Percentiles rank a stretch among this genome's conserved stretches.
phyloP scores from a whole-genome alignment of 2,329 filamentous ascomycete genomes.

The Beauveria scarabaeidicola region DNA sequence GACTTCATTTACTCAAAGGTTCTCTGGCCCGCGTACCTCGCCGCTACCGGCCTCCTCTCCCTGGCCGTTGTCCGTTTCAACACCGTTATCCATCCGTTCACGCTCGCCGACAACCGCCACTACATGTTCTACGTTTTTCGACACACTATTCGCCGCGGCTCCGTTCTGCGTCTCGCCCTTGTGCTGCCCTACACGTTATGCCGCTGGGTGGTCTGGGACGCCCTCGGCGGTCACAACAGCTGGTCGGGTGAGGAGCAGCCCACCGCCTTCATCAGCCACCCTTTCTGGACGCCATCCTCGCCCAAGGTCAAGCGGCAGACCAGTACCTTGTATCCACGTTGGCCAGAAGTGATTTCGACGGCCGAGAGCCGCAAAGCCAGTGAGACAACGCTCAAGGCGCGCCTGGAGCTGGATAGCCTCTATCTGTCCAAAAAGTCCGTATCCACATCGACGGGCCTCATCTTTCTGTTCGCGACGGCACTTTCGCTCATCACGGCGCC shows the following conservation, averaged over 20 bases:
- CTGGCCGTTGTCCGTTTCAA: conserved; percentile 61
- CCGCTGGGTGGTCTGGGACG: conserved; percentile 58
- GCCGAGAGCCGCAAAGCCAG: neutral
- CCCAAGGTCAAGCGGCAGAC: neutral
- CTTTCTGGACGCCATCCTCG: conserved; percentile 17
- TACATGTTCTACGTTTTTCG: conserved; percentile 97
- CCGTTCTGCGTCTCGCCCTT: conserved; percentile 56
- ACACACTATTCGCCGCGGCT: conserved; percentile 61
- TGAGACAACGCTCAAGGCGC: conserved; percentile 14
- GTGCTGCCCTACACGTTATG: conserved; percentile 62
- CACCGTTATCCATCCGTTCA: conserved; percentile 93
- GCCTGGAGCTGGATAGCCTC: conserved; percentile 19
- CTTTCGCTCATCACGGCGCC: conserved; percentile 81
- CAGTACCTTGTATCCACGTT: conserved; percentile 3
- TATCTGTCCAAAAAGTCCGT: conserved; percentile 24
- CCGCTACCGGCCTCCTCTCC: conserved; percentile 28
- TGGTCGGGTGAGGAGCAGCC: conserved; percentile 12
- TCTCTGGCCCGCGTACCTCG: conserved; percentile 29
- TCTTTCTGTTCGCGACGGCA: conserved; percentile 59
- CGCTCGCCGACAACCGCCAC: conserved; percentile 90
- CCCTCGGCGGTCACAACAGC: conserved; percentile 41
- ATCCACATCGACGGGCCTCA: conserved; percentile 42
- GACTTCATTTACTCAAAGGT: conserved; percentile 24
- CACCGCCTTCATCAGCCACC: conserved; percentile 21
- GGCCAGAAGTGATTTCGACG: neutral